phyloP scores from a whole-genome alignment of 768 basidiomycete genomes.

The Boletus speciosus region DNA sequence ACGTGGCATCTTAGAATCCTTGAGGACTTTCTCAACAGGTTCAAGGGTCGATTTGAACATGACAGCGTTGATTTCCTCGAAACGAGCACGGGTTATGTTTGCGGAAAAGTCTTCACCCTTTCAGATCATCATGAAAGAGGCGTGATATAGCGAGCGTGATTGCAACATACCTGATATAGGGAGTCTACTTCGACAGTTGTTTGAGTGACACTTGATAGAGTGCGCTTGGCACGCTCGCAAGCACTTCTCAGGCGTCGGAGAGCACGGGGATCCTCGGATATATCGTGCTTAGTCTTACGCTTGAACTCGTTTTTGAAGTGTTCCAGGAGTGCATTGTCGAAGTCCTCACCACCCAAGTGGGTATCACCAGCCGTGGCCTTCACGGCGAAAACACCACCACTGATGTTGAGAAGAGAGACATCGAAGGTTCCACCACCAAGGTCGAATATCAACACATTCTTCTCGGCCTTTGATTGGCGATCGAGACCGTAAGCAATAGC shows the following conservation, averaged over 20 bases:
- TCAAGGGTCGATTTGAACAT: constrained; percentile 97
- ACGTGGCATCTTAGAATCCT: constrained; percentile 97
- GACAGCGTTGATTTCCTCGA: constrained; percentile 97
- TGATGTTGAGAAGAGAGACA: constrained; percentile 98
- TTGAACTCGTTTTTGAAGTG: constrained; percentile 99
- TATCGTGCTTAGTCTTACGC: constrained; percentile 94
- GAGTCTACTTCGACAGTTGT: constrained; percentile 99
- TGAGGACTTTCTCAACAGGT: constrained; percentile 97
- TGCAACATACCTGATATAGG: constrained; percentile 72
- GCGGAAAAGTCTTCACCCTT: constrained; percentile 97
- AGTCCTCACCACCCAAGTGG: constrained; percentile 99
- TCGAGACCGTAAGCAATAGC: constrained; percentile 99
- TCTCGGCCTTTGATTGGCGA: constrained; percentile 90
- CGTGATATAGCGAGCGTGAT: not conserved
- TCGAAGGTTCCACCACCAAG: constrained; percentile 99
- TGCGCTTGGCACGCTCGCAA: constrained; percentile 99
- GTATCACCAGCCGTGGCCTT: constrained; percentile 99
- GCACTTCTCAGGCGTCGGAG: constrained; percentile 93
- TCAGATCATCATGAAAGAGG: constrained; percentile 7
- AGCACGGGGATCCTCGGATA: constrained; percentile 95
- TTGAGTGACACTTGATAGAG: constrained; percentile 95
- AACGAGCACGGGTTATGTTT: constrained; percentile 98
- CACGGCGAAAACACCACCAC: constrained; percentile 97
- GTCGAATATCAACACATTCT: constrained; percentile 99
- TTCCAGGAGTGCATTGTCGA: constrained; percentile 96